A percentile compares a stretch with the other conserved stretches of the same genome.
Conservation (phyloP, 305 asterid genomes). For the Fraxinus dipetala region DNA sequence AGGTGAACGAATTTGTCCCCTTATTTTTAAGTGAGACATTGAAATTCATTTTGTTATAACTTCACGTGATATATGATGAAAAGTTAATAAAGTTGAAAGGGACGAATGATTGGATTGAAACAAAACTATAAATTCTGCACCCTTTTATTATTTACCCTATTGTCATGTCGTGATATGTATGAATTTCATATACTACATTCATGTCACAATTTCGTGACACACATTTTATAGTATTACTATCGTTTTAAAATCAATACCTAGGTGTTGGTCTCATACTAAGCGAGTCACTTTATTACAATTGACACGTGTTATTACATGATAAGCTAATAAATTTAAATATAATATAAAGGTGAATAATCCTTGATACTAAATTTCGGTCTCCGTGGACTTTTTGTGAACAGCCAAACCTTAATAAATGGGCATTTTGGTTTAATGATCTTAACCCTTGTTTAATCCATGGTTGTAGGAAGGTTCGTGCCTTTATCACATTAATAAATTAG, state of each 20-base stretch:
- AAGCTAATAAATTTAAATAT: not conserved
- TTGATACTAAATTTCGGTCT: no score
- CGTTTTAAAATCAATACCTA: not conserved
- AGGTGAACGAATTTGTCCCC: not conserved
- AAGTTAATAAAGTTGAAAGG: not conserved
- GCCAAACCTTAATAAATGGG: not conserved
- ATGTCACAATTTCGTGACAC: not conserved
- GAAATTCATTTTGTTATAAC: not conserved
- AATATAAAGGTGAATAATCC: no score
- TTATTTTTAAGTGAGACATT: not conserved
- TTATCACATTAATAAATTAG: not conserved
- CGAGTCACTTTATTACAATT: no score
- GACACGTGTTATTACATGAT: not conserved
- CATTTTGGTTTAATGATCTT: not conserved
- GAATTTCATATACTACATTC: not conserved
- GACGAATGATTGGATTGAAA: not conserved
- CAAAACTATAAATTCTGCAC: not conserved
- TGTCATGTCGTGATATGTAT: not conserved
- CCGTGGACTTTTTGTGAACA: no score
- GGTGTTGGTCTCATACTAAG: not conserved
- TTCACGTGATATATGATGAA: no score
- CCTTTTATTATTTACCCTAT: no score
- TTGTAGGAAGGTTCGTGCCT: not conserved
- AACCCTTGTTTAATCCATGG: not conserved
- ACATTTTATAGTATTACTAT: not conserved